Conservation (phyloP, 2,329 filamentous ascomycete species). For the Ascochyta clinopodiicola region DNA sequence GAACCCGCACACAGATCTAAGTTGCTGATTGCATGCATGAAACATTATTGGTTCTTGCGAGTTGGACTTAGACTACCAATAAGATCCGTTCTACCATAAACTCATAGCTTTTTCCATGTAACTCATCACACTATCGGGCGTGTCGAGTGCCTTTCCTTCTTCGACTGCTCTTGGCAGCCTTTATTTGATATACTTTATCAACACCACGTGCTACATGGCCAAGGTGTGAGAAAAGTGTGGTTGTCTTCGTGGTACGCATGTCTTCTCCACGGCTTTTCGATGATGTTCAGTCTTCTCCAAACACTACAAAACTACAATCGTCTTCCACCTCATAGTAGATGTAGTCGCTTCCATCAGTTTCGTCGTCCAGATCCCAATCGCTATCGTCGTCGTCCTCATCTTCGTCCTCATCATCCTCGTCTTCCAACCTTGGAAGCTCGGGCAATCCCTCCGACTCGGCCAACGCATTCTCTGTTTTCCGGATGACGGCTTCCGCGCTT, state of each 20-base stretch:
- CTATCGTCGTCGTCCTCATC: conserved; percentile 25
- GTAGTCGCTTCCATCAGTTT: conserved; percentile 18
- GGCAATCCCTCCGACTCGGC: conserved; percentile 11
- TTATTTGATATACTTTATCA: neutral
- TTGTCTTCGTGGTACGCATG: neutral
- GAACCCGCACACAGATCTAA: no score
- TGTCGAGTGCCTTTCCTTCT: neutral
- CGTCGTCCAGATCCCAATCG: conserved; percentile 33
- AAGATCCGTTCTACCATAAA: neutral
- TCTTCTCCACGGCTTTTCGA: neutral
- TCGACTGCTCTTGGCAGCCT: neutral
- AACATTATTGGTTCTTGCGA: neutral
- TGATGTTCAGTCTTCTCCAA: conserved; percentile 26
- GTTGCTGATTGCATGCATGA: no score
- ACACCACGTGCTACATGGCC: conserved; percentile 10
- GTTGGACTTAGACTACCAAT: neutral
- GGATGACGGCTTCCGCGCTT: conserved; percentile 4
- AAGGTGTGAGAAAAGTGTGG: neutral
- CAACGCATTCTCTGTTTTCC: conserved; percentile 5
- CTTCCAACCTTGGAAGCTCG: conserved; percentile 1
- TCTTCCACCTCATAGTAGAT: conserved; percentile 27
- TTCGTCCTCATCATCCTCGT: conserved; percentile 7
- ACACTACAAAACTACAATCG: conserved; percentile 31
- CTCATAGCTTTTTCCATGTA: neutral
- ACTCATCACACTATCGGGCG: neutral